Evolutionary conservation across 2,329 filamentous ascomycete genomes (phyloP).

Genomic region (Furcasterigmium furcatum): DNA sequence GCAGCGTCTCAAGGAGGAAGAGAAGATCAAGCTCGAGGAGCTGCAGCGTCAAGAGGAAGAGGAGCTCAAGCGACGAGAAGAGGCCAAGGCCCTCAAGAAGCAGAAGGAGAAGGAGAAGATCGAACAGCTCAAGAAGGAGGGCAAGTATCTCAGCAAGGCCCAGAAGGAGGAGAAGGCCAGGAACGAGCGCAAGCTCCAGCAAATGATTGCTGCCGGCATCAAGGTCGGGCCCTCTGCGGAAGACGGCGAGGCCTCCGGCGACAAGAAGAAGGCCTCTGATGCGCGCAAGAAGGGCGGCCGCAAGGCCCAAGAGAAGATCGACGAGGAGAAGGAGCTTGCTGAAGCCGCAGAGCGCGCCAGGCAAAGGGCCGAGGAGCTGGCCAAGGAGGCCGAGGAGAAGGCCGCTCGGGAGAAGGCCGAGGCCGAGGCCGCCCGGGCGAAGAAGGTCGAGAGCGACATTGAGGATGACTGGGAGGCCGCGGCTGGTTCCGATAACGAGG

Average conservation of each 20-base stretch:
- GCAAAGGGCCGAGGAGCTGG: conserved; percentile 63
- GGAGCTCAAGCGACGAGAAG: conserved; percentile 66
- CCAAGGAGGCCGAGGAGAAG: conserved; percentile 60
- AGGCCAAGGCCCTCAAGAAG: conserved; percentile 75
- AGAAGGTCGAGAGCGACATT: conserved; percentile 57
- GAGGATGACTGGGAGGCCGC: conserved; percentile 89
- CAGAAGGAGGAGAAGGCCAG: conserved; percentile 79
- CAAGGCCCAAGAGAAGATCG: conserved; percentile 56
- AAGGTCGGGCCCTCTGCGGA: conserved; percentile 62
- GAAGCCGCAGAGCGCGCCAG: conserved; percentile 74
- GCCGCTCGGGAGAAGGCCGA: conserved; percentile 55
- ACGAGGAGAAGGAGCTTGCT: conserved; percentile 75
- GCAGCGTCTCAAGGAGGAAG: conserved; percentile 55
- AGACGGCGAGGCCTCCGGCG: conserved; percentile 44
- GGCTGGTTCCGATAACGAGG: conserved; percentile 68
- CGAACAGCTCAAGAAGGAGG: conserved; percentile 83
- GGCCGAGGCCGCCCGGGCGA: conserved; percentile 51
- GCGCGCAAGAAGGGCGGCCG: conserved; percentile 73
- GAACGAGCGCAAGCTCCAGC: conserved; percentile 76
- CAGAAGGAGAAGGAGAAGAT: conserved; percentile 64
- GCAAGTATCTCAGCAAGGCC: conserved; percentile 82
- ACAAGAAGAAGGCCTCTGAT: conserved; percentile 75
- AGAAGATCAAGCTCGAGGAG: conserved; percentile 63
- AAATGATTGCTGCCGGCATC: conserved; percentile 77
- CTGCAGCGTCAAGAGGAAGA: conserved; percentile 63